Evolutionary conservation across 768 basidiomycete genomes (phyloP).

Genomic region (Phallus indusiatus): DNA sequence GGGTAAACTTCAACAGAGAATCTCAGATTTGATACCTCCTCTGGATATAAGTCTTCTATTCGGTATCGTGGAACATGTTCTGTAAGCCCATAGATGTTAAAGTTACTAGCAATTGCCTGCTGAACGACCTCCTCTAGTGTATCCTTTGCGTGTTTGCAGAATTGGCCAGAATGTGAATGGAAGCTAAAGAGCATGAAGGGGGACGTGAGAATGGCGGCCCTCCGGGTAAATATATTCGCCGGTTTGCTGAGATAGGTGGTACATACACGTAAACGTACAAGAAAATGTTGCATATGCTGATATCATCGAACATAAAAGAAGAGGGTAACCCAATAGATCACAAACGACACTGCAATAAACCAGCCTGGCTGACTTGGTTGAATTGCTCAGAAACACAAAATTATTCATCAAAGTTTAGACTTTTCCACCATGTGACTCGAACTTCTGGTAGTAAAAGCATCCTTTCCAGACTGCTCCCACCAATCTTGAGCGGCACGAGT

Average conservation of each 20-base stretch:
- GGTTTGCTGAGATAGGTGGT: not conserved
- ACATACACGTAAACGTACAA: too few relatives aligned
- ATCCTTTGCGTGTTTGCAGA: constrained; percentile 84
- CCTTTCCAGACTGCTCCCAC: constrained; percentile 9
- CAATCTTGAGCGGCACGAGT: constrained; percentile 9
- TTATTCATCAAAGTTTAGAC: too few relatives aligned
- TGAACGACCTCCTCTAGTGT: constrained; percentile 70
- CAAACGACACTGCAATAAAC: too few relatives aligned
- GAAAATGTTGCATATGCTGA: too few relatives aligned
- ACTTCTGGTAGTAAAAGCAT: not conserved
- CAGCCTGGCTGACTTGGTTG: too few relatives aligned
- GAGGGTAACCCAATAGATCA: too few relatives aligned
- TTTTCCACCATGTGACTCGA: too few relatives aligned
- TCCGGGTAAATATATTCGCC: not conserved
- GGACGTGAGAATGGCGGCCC: not conserved
- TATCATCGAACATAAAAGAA: too few relatives aligned
- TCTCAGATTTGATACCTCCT: constrained; percentile 58
- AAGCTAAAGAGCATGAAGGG: constrained; percentile 59
- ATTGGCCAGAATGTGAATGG: constrained; percentile 90
- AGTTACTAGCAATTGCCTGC: constrained; percentile 71
- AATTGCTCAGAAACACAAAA: too few relatives aligned
- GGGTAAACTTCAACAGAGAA: constrained; percentile 7
- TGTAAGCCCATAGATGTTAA: constrained; percentile 75
- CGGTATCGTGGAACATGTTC: constrained; percentile 93
- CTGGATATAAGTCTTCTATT: constrained; percentile 77